Base-by-base conservation (phyloP, 306 rosid genomes). In the Albizia julibrissin region DNA sequence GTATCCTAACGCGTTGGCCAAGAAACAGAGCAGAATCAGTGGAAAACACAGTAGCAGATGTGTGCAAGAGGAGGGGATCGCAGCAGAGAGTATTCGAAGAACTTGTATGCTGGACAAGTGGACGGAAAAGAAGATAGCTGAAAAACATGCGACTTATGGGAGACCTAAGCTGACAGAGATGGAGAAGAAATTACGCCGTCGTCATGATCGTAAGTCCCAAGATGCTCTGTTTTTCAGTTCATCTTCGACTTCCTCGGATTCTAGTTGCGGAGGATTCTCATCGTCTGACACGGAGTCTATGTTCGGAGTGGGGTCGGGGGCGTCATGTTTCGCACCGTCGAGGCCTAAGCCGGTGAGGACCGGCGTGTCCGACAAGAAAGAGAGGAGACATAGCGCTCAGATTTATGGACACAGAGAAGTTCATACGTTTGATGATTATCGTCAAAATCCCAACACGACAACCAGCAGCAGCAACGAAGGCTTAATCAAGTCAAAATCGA, bases 241-340 rank as follows among this genome's bases (percentile, higher is more conserved):
- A 0, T 82, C 90, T 77, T 95, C 99, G 4, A 88, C 81, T 79
- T 94, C 97, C 26, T 93, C 99, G 1, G 97, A 92, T 44, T 96
- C 98, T 4, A 93, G 97, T 69, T 96, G 90, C 13, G 97, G 94
- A 3, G 87, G 94, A 1, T 81, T 93, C 79, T 96, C 99, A 0
- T 94, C 97, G 11, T 94, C 99, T 0, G 99, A 96, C 43, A 89
- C 97, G 0, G 99, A 96, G 15, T 87, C 97, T 4, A 62, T 91
- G 73, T 87, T 58, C 73, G 87, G 83, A n/a, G 19, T 78, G 24
- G 87, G 79, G 19, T 79, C 93, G 7, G 70, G 78, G 0, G 74
- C 86, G 26, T 87, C 97, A 0, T 88, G 92, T 76, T 91, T 89
- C 14, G 87, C 87, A 0, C 89, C 91, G 4, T 21, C 86, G 7